Conservation (phyloP, 345 rosid species). For the Linum usitatissimum region DNA sequence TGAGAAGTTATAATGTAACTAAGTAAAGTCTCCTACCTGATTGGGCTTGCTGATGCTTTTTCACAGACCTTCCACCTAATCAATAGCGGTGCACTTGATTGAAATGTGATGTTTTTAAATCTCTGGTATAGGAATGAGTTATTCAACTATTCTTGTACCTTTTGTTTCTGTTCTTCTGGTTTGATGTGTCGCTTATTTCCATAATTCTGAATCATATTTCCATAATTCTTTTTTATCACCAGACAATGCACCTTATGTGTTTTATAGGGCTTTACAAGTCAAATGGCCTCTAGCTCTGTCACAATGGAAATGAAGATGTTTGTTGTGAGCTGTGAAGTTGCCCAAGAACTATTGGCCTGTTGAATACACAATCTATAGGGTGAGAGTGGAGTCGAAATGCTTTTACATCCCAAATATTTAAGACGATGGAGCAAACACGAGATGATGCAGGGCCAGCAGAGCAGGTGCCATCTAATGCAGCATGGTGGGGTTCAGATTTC, state of each 20-base stretch:
- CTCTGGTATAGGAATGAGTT: background rate
- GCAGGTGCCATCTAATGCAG: constrained; percentile 54
- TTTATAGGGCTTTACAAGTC: constrained; percentile 26
- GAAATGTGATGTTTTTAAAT: no score
- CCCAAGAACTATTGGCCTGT: constrained; percentile 21
- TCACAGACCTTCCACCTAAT: no score
- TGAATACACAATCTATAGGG: constrained; percentile 37
- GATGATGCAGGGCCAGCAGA: constrained; percentile 59
- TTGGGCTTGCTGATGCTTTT: no score
- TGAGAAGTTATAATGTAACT: background rate
- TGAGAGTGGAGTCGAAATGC: constrained; percentile 53
- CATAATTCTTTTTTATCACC: background rate
- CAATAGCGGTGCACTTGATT: no score
- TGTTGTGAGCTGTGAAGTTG: constrained; percentile 22
- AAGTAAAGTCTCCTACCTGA: background rate
- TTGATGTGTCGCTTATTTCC: background rate
- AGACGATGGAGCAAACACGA: constrained; percentile 71
- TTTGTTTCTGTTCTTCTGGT: background rate
- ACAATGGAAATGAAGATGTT: constrained; percentile 22
- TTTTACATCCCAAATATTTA: constrained; percentile 38
- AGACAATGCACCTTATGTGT: background rate
- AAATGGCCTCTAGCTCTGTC: constrained; percentile 41
- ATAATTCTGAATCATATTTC: no score
- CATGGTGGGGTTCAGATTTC: constrained; percentile 89
- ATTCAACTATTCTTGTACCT: background rate